Base-by-base conservation (phyloP, 352 stramenopile genomes). In the Saprolegnia diclina region DNA sequence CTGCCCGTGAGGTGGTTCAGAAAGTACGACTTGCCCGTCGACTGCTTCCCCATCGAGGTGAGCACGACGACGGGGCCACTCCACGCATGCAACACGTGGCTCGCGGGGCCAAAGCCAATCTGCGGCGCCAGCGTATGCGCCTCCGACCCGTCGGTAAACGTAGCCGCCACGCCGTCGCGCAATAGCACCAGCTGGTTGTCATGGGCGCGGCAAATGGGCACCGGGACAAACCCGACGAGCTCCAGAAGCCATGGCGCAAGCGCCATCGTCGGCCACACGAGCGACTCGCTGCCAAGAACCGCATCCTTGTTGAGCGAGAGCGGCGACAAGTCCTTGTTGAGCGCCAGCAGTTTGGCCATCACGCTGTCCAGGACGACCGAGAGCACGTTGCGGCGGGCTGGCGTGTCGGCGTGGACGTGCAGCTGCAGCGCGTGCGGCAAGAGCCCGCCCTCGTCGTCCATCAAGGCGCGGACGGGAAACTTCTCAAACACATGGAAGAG, bases 21-120 rank as follows among this genome's bases (percentile, higher is more conserved):
- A 26, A 89, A 91, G 54, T 91, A 92, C 54, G 81, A 90, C 45
- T 92, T 90, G 4, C 83, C 83, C 1, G 83, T 92, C 1, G 83
- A 92, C 50, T 92, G 83, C 35, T 89, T 77, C 66, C 5, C 81
- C 81, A 62, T 69, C 35, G 63, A 91, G 85, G 65, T 85, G 74
- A 37, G 44, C 67, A 29, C 63, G 14, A 69, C 63, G 11, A 69
- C 63, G 38, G 73, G 50, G 63, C 75, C 42, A 64, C 22, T 69
- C 63, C 63, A 69, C 0, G n/a, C 29, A 0, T 45, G 63, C 21
- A 69, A 22, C 2, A 69, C 53, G 24, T 53, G 29, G 16, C 72
- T 72, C 40, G 53, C 10, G 11, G 70, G 65, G 63, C 71, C 66
- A 21, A 16, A 74, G 37, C 22, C 72, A 76, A 52, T 71, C n/a